Conservation (phyloP, 768 basidiomycete genomes). For the Trametes cubensis region DNA sequence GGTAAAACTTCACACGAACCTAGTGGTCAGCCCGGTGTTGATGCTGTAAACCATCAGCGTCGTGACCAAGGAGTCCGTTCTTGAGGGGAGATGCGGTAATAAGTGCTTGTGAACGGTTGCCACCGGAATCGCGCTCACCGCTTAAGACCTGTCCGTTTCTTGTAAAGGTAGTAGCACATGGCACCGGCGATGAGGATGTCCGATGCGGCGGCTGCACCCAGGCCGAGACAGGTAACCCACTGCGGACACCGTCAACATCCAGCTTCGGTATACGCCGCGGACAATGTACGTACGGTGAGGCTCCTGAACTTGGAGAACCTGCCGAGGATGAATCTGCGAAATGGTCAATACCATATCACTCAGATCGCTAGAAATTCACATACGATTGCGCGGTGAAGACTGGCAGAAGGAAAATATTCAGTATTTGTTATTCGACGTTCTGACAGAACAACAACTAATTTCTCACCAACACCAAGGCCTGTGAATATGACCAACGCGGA, state of each 20-base stretch:
- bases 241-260: constrained; percentile 13
- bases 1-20: constrained; percentile 15
- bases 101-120: neutral
- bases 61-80: constrained; percentile 33
- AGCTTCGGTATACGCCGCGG: neutral
- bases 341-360: constrained; percentile 4
- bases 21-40: constrained; percentile 32
- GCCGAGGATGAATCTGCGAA: constrained; percentile 34
- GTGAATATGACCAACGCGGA: neutral
- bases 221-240: constrained; percentile 54
- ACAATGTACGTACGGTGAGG: constrained; percentile 36
- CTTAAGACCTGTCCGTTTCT: constrained; percentile 49
- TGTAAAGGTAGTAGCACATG: constrained; percentile 52
- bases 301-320: constrained; percentile 36
- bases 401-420: constrained; percentile 24
- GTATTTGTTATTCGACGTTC: neutral
- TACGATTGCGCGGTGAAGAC: constrained; percentile 53
- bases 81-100: constrained; percentile 1
- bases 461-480: constrained; percentile 31
- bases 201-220: constrained; percentile 49
- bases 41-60: constrained; percentile 32
- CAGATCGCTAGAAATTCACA: constrained; percentile 14
- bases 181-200: constrained; percentile 52
- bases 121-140: constrained; percentile 32
- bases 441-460: neutral